Conservation (phyloP, 2,329 filamentous ascomycete genomes). For the Fusarium tricinctum region DNA sequence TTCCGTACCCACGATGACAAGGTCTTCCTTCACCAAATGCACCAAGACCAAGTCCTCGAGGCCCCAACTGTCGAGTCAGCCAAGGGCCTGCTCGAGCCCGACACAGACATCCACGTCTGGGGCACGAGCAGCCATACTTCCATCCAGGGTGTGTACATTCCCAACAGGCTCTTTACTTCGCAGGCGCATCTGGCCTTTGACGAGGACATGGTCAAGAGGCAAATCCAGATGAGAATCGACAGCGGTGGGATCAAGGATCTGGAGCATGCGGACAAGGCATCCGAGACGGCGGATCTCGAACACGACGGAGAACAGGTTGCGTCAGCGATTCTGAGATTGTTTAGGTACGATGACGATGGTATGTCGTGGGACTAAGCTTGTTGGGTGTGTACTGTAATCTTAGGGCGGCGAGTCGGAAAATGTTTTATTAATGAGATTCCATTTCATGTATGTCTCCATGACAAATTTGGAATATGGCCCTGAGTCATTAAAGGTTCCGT, state of each 20-base stretch:
- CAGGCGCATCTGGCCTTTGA: constrained; percentile 87
- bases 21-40: constrained; percentile 82
- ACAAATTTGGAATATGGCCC: no score
- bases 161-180: constrained; percentile 75
- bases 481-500: no score
- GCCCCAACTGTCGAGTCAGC: constrained; percentile 68
- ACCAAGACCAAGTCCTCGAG: constrained; percentile 77
- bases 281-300: constrained; percentile 70
- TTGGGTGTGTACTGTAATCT: neutral
- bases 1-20: constrained; percentile 68
- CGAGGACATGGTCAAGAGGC: constrained; percentile 74
- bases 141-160: constrained; percentile 81
- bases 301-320: constrained; percentile 80
- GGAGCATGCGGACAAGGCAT: constrained; percentile 72
- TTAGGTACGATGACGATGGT: constrained; percentile 63
- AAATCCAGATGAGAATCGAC: constrained; percentile 72
- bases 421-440: neutral
- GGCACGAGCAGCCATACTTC: constrained; percentile 75
- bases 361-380: constrained; percentile 45
- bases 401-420: neutral
- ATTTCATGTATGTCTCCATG: neutral
- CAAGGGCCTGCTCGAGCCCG: constrained; percentile 55
- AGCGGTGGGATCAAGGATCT: constrained; percentile 73
- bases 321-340: constrained; percentile 74
- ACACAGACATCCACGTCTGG: constrained; percentile 66